Percentiles rank a stretch among this genome's conserved stretches.
Evolutionary conservation across 768 basidiomycete species (phyloP).

Genomic region (Symmetrospora coprosmae): DNA sequence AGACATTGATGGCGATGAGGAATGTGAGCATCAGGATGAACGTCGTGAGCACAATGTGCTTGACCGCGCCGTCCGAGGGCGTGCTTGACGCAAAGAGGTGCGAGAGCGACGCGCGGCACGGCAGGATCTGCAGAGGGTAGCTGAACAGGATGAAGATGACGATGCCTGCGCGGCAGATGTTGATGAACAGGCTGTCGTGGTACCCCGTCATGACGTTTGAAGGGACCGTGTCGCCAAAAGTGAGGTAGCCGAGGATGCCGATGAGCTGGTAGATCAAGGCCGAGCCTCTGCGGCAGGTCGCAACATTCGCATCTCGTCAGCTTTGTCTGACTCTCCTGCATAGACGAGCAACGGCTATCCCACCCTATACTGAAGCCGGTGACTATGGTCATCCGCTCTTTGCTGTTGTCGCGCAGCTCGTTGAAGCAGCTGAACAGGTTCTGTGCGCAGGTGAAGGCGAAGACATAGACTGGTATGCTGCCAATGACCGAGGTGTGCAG

Average conservation of each 20-base stretch:
- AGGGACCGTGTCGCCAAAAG: slow-evolving; percentile 42
- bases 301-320: not conserved
- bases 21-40: slow-evolving; percentile 53
- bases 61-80: slow-evolving; percentile 3
- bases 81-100: slow-evolving; percentile 51
- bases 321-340: slow-evolving; percentile 26
- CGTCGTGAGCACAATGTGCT: slow-evolving; percentile 38
- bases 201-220: slow-evolving; percentile 34
- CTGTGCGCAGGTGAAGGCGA: slow-evolving; percentile 74
- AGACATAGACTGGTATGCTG: slow-evolving; percentile 84
- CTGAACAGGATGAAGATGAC: slow-evolving; percentile 66
- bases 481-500: slow-evolving; percentile 65
- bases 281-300: slow-evolving; percentile 46
- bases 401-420: slow-evolving; percentile 49
- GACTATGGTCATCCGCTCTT: slow-evolving; percentile 10
- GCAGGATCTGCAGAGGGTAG: slow-evolving; percentile 85
- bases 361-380: slow-evolving; percentile 5
- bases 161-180: slow-evolving; percentile 83
- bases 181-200: slow-evolving; percentile 71
- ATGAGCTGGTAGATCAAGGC: slow-evolving; percentile 76
- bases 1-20: slow-evolving; percentile 59
- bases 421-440: slow-evolving; percentile 80
- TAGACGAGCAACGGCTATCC: not conserved
- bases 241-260: slow-evolving; percentile 37
- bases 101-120: slow-evolving; percentile 79